Conservation (phyloP, 129 eudicot genomes). For the Saussurea involucrata region DNA sequence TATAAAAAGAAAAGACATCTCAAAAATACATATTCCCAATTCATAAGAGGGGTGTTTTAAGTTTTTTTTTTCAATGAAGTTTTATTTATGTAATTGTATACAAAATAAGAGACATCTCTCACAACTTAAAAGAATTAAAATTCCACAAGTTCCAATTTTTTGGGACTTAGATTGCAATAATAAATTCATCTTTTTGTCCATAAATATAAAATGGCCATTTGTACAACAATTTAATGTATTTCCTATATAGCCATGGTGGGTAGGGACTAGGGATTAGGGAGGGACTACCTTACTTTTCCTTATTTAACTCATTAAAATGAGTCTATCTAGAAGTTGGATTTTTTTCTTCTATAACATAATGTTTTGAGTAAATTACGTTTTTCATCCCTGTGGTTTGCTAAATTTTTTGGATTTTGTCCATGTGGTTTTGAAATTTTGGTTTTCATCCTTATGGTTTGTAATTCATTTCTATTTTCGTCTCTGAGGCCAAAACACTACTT, state of each 20-base stretch:
- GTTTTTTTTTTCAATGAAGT: background rate
- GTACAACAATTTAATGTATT: background rate
- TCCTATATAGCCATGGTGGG: background rate
- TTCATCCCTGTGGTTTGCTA: no score
- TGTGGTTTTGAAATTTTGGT: no score
- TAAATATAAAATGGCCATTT: background rate
- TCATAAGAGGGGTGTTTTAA: no score
- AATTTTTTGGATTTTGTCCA: no score
- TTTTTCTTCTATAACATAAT: background rate
- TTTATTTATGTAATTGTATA: background rate
- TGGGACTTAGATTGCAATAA: conserved; percentile 1
- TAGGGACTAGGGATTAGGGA: background rate
- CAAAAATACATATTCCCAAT: no score
- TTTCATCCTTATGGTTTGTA: no score
- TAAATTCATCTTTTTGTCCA: background rate
- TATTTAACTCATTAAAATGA: background rate
- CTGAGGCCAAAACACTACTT: no score
- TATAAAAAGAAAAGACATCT: no score
- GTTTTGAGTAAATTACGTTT: no score
- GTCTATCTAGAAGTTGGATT: background rate
- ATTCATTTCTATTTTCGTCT: no score
- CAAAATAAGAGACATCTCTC: background rate
- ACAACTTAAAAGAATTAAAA: background rate
- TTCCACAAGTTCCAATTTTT: background rate
- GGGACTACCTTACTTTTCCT: background rate